phyloP scores from a whole-genome alignment of 2,329 filamentous ascomycete genomes.

The Botrytis paeoniae region DNA sequence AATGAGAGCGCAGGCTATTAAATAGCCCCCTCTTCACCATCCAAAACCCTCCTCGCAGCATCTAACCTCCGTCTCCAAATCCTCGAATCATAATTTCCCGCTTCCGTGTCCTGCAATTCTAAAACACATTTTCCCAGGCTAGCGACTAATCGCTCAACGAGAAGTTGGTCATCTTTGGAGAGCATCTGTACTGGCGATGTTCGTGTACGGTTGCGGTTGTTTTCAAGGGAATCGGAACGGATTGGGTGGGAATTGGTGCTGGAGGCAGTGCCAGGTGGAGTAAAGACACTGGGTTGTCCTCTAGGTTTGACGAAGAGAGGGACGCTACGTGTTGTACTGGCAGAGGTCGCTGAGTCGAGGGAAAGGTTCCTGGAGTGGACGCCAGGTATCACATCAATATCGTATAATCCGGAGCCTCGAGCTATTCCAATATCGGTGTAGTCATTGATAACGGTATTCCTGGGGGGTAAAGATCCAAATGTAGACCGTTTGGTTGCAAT shows the following conservation, averaged over 20 bases:
- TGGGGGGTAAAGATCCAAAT: conserved; percentile 30
- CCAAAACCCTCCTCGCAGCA: conserved; percentile 68
- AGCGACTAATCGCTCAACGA: conserved; percentile 59
- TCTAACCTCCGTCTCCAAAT: conserved; percentile 71
- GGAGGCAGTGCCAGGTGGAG: conserved; percentile 10
- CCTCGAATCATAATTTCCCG: conserved; percentile 55
- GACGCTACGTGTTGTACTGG: conserved; percentile 59
- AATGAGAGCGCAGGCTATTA: conserved; percentile 19
- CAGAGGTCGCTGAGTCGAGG: conserved; percentile 41
- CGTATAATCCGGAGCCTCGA: conserved; percentile 24
- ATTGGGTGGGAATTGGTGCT: background rate
- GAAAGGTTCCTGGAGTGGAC: conserved; percentile 45
- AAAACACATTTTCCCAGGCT: conserved; percentile 59
- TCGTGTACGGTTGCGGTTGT: conserved; percentile 22
- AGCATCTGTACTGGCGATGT: conserved; percentile 37
- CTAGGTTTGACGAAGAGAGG: conserved; percentile 55
- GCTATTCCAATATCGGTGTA: conserved; percentile 19
- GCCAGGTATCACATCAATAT: conserved; percentile 48
- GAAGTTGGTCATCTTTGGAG: conserved; percentile 52
- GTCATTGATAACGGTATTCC: conserved; percentile 20
- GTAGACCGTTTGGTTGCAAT: conserved; percentile 31
- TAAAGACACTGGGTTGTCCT: conserved; percentile 21
- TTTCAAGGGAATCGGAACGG: conserved; percentile 21
- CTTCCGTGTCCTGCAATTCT: conserved; percentile 53
- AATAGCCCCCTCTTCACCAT: conserved; percentile 56